Evolutionary conservation across 805 yeast species (phyloP), one percentile per base, ranked within the genome.

Genomic region (Komagataella pseudopastoris): DNA sequence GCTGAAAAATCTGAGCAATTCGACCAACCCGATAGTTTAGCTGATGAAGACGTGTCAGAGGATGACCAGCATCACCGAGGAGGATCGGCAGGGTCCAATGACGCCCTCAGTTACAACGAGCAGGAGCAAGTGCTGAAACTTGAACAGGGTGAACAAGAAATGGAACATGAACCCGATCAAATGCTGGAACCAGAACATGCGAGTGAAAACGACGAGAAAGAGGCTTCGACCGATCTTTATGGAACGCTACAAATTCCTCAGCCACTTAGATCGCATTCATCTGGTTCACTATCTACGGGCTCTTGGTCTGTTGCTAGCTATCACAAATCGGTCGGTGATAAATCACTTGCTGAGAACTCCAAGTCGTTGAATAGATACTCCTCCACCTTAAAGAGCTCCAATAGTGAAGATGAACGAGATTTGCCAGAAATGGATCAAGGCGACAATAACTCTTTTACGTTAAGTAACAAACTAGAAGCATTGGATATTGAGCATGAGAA

Each of bases 231-330:
- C 39, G 39, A 30, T 10, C 39, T 30, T 3, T 14, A 6, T 10
- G 39, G 14, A 8, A 12, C 39, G 14, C 2, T 30, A 23, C 36
- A 12, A 7, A 24, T 22, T 7, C n/a, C 36, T 39, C 45, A 22
- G 44, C 51, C 17, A 22, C 50, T 10, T 18, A 52, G 43, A 49
- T 53, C 51, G 1, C 56, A 50, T 17, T 59, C 58, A 20, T 61
- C 62, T 1, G 67, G 67, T 0, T 63, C 67, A 0, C 49, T 63
- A 16, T 63, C 67, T 3, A 63, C 67, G 0, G 67, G 67, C 6
- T 61, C 62, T 14, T 58, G 56, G 49, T 63, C 67, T 2, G 56
- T 63, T 12, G 58, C 53, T 43, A 58, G 64, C 51, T 63, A 51
- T 8, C 17, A 47, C 6, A 51, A 49, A 16, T 48, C 47, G 18